Percentiles rank a stretch among this genome's conserved stretches.
Conservation (phyloP, 1,284 basidiomycete species). For the Papiliotrema nemorosa region DNA sequence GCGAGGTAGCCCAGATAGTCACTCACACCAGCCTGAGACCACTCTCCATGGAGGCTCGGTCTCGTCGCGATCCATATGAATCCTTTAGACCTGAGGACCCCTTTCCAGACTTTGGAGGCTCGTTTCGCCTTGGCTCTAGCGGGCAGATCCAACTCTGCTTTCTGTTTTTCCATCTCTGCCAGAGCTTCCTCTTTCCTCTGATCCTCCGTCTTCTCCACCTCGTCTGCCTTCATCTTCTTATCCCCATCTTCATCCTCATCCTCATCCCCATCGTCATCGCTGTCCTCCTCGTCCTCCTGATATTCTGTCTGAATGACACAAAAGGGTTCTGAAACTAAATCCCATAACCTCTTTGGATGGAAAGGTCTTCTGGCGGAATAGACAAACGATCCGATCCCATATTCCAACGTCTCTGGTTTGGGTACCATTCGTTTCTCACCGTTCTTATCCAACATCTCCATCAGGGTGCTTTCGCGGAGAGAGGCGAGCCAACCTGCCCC, state of each 20-base stretch:
- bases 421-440: conserved; percentile 33
- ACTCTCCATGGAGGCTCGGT: conserved; percentile 48
- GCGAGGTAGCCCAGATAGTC: neutral
- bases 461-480: conserved; percentile 42
- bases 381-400: conserved; percentile 46
- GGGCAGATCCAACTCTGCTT: conserved; percentile 50
- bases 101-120: conserved; percentile 42
- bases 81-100: conserved; percentile 51
- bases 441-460: conserved; percentile 21
- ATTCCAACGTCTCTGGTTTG: conserved; percentile 52
- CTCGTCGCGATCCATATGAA: conserved; percentile 51
- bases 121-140: conserved; percentile 48
- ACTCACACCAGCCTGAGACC: conserved; percentile 52
- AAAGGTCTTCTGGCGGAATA: conserved; percentile 50
- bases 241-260: too few species aligned
- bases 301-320: conserved; percentile 46
- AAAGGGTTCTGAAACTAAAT: conserved; percentile 48
- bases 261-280: conserved; percentile 17
- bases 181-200: conserved; percentile 15
- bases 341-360: conserved; percentile 52
- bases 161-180: conserved; percentile 26
- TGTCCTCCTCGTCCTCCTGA: conserved; percentile 29
- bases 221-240: conserved; percentile 14
- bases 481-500: conserved; percentile 52
- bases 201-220: conserved; percentile 18